A percentile compares a stretch with the other conserved stretches of the same genome.
Conservation (phyloP, 306 rosid genomes). For the Canavalia ensiformis region DNA sequence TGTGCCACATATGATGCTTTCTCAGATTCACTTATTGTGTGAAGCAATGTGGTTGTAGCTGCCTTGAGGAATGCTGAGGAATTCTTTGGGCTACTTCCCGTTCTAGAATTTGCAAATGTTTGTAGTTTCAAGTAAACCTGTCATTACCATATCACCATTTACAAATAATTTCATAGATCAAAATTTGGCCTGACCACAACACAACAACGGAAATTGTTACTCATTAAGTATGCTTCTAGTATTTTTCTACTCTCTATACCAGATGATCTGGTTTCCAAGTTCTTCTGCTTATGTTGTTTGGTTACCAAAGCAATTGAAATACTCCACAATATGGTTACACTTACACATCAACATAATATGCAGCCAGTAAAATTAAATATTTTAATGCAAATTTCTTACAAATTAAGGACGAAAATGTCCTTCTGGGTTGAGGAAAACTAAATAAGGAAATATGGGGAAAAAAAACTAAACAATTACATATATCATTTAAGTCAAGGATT, state of each 20-base stretch:
- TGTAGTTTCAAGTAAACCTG: constrained; percentile 90
- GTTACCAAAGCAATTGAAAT: background rate
- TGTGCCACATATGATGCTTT: constrained; percentile 94
- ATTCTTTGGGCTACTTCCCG: constrained; percentile 77
- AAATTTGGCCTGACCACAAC: constrained; percentile 5
- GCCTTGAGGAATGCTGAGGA: constrained; percentile 94
- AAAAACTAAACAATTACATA: too few species aligned
- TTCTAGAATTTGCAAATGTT: constrained; percentile 76
- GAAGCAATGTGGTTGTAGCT: constrained; percentile 96
- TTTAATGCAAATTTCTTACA: background rate
- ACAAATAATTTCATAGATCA: constrained; percentile 6
- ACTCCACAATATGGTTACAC: constrained; percentile 28
- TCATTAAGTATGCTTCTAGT: background rate
- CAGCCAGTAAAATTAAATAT: background rate
- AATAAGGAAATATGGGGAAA: background rate
- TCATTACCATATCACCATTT: constrained; percentile 10
- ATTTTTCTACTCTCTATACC: constrained; percentile 22
- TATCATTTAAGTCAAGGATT: background rate
- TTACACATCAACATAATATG: constrained; percentile 7
- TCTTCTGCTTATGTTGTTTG: background rate
- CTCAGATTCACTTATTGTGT: constrained; percentile 98
- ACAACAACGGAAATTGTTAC: constrained; percentile 15
- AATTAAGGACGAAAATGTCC: background rate
- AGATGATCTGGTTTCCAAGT: background rate
- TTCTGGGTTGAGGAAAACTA: background rate